phyloP scores from a whole-genome alignment of 352 stramenopile genomes.

The Globisporangium canariense region DNA sequence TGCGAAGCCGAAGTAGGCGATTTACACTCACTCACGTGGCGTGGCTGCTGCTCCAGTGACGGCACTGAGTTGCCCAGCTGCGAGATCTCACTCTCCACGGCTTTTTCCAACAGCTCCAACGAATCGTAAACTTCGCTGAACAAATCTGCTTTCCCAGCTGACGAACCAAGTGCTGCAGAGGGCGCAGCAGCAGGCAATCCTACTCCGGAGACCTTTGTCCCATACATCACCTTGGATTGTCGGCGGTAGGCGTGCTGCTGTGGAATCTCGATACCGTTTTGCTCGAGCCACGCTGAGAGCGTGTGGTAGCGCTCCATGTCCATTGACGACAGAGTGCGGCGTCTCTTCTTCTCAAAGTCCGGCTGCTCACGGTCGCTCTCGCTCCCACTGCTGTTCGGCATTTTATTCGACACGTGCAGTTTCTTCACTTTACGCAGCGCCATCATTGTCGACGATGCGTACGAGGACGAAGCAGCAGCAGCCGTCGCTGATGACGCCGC shows the following conservation, averaged over 20 bases:
- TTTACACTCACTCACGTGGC: background rate
- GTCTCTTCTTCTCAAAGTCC: constrained; percentile 5
- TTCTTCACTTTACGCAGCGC: constrained; percentile 15
- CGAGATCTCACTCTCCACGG: constrained; percentile 34
- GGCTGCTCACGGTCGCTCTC: constrained; percentile 13
- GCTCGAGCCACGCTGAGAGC: constrained; percentile 40
- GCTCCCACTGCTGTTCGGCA: constrained; percentile 17
- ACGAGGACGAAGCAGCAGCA: constrained; percentile 16
- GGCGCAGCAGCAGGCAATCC: background rate
- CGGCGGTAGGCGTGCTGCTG: constrained; percentile 10
- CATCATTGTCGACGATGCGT: constrained; percentile 9
- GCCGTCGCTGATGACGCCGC: background rate
- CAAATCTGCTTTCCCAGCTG: constrained; percentile 12
- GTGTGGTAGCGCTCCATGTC: constrained; percentile 47
- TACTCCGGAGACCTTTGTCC: background rate
- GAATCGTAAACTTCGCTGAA: constrained; percentile 51
- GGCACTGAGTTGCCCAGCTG: constrained; percentile 10
- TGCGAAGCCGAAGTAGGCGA: background rate
- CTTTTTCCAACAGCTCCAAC: constrained; percentile 36
- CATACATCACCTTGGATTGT: background rate
- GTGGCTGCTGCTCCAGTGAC: background rate
- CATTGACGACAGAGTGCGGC: constrained; percentile 23
- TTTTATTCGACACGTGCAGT: constrained; percentile 15
- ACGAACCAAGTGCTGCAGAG: background rate
- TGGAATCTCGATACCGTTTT: constrained; percentile 35